Percentiles rank a stretch among this genome's conserved stretches.
Conservation (phyloP, 169 alveolate species). For the Toxoplasma gondii region DNA sequence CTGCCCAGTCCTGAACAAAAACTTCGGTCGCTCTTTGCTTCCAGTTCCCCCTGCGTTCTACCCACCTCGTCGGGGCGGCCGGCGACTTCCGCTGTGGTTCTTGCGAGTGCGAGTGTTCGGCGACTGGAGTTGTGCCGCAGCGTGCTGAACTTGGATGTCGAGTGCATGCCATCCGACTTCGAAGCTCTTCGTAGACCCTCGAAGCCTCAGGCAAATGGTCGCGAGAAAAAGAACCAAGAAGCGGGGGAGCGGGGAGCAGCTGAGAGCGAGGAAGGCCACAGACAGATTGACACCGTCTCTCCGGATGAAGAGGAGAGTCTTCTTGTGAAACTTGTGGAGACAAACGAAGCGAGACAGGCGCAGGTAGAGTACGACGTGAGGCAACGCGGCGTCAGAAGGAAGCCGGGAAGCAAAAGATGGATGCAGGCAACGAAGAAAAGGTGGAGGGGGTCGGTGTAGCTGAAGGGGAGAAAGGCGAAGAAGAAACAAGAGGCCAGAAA, state of each 20-base stretch:
- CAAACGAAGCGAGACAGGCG: not conserved
- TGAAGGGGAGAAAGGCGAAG: too few relatives aligned
- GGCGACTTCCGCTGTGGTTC: not conserved
- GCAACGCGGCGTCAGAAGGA: not conserved
- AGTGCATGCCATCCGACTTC: not conserved
- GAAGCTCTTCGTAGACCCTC: not conserved
- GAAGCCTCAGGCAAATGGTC: not conserved
- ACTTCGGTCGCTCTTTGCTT: not conserved
- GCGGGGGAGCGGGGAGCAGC: not conserved
- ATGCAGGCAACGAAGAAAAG: too few relatives aligned
- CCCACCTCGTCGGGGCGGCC: not conserved
- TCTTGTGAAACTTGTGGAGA: not conserved
- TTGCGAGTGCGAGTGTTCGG: slow-evolving; percentile 10
- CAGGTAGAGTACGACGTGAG: not conserved
- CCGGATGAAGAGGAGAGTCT: not conserved
- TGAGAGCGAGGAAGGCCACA: not conserved
- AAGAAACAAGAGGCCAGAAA: too few relatives aligned
- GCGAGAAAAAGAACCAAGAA: not conserved
- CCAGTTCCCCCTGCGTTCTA: not conserved
- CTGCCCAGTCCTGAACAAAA: not conserved
- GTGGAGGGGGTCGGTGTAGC: too few relatives aligned
- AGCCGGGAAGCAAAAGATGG: not conserved
- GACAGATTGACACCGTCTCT: not conserved
- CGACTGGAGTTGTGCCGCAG: slow-evolving; percentile 15
- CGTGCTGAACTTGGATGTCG: not conserved